Base-by-base conservation (phyloP, 164 flowering plant species). In the Litsea cubeba region DNA sequence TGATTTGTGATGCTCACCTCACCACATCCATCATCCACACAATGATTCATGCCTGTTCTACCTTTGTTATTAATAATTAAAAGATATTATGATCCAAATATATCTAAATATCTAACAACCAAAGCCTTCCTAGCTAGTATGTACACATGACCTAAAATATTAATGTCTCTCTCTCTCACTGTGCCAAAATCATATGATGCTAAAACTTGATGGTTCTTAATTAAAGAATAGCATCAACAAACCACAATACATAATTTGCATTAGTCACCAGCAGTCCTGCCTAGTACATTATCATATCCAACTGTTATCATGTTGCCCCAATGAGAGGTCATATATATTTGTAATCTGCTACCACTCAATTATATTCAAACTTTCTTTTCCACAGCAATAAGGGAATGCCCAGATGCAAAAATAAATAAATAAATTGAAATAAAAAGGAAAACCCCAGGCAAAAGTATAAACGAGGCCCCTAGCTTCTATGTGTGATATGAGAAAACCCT, bases 1-100 rank as follows among this genome's bases (percentile, higher is more conserved):
- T 68, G 72, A 72, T 75, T 32, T n/a, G 58, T 14, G 58, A 64
- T 6, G 12, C 60, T 75, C 73, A 75, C 73, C 68, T 75, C 77
- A 75, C 64, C 17, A 58, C 60, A 62, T 69, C 72, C 71, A 65
- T 76, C 79, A 72, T 62, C 75, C 74, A 76, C 68, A 76, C 60
- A 68, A 69, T 69, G 72, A 70, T 50, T 76, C 79, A 72, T 66
- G 67, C 74, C 64, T 68, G 68, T 72, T 46, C n/a, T 46, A n/a
- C 12, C 49, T 54, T 70, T 68, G 68, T 72, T 46, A 11, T 62
- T n/a, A 5, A 62, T 40, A 64, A 58, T 32, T 64, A 49, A 24
- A 10, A 71, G 30, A 50, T 64, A 58, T 50, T 18, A 23, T 66
- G 54, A 17, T 65, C 26, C n/a, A 40, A 40, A 1, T 40, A 40